phyloP scores from a whole-genome alignment of 2,329 filamentous ascomycete species.

The Polytolypa hystricis region DNA sequence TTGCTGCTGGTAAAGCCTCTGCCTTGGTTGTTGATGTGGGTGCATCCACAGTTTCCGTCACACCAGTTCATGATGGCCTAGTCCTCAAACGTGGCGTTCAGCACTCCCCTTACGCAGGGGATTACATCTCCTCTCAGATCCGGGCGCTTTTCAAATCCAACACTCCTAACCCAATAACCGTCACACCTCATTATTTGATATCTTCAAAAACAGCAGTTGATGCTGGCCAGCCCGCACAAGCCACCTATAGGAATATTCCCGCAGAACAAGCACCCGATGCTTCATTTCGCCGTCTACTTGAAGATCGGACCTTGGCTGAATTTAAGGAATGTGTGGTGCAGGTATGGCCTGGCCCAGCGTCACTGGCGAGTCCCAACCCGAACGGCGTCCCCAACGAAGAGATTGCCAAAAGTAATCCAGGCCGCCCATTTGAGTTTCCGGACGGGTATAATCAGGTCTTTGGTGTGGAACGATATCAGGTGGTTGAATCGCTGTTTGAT shows the following conservation, averaged over 20 bases:
- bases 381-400: constrained; percentile 60
- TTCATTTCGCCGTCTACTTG: constrained; percentile 72
- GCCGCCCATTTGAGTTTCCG: constrained; percentile 90
- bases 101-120: constrained; percentile 72
- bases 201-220: constrained; percentile 82
- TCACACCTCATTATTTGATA: constrained; percentile 79
- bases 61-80: constrained; percentile 88
- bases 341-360: constrained; percentile 73
- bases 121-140: constrained; percentile 83
- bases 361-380: constrained; percentile 43
- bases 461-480: constrained; percentile 73
- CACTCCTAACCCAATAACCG: constrained; percentile 55
- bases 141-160: constrained; percentile 64
- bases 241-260: constrained; percentile 59
- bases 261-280: constrained; percentile 45
- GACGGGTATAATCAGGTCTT: constrained; percentile 96
- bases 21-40: constrained; percentile 88
- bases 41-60: constrained; percentile 77
- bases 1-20: constrained; percentile 84
- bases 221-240: constrained; percentile 67
- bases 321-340: constrained; percentile 98
- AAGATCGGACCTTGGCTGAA: constrained; percentile 85
- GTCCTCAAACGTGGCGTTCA: constrained; percentile 83
- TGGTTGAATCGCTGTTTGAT: constrained; percentile 85
- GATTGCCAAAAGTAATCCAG: constrained; percentile 57